Base-by-base conservation (phyloP, 331 rosid species). In the Telfairia occidentalis region DNA sequence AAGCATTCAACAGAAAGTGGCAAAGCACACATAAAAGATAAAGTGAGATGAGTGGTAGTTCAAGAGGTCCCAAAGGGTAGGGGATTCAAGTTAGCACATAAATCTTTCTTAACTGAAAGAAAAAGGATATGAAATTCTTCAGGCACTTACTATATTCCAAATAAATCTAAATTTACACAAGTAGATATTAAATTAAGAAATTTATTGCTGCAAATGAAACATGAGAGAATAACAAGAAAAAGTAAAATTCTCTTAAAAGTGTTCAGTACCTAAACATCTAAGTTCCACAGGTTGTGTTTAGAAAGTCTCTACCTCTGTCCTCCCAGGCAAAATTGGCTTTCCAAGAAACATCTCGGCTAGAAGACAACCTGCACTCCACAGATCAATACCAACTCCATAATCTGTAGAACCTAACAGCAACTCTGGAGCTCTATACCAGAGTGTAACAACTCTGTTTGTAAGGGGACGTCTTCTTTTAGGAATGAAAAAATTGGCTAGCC, bases 341-440 rank as follows among this genome's bases (percentile, higher is more conserved):
- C 96, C 89, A 21, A 75, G 52, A 76, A 90, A 87, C 90, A 90
- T 84, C 81, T 90, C 89, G 9, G 84, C 90, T 60, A 87, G 80
- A 16, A 87, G 66, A 55, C 97, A 92, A 21, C 97, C 93, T 7
- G 85, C 92, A 84, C 97, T 92, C 97, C 97, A 92, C 10, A 92
- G 83, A 88, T 92, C 97, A 81, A 92, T 89, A 70, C 84, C 84
- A 80, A 80, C 84, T 71, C 90, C 92, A 74, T 92, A 92, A 82
- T 89, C 84, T 13, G 87, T 88, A 42, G 92, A 88, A 38, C 97
- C 93, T 82, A 92, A 78, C 67, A 91, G 89, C 16, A 91, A 92
- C 82, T 91, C 96, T 54, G 92, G 96, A 43, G 96, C 89, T 76
- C 97, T 88, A 54, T 92, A 89, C 96, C 93, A 88, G 35, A 92